A percentile compares a stretch with the other conserved stretches of the same genome.
Conservation (phyloP, 202 grass and related monocot genomes). For the Digitaria exilis region DNA sequence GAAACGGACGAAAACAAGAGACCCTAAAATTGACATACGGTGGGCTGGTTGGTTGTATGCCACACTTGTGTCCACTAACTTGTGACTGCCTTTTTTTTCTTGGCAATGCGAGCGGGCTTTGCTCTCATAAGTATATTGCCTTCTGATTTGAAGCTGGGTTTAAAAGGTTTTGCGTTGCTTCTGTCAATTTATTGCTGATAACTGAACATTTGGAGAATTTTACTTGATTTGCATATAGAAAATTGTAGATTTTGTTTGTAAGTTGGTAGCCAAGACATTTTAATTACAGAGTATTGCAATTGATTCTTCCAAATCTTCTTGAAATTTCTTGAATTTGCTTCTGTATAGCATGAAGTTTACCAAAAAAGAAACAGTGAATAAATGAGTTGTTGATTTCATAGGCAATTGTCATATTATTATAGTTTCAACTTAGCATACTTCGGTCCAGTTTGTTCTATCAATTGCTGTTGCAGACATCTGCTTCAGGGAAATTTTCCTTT, state of each 20-base stretch:
- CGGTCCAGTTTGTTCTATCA: neutral
- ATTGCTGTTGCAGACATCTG: neutral
- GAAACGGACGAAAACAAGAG: neutral
- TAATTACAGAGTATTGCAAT: neutral
- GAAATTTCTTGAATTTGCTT: conserved; percentile 1
- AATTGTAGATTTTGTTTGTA: neutral
- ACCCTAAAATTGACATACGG: neutral
- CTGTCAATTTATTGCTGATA: conserved; percentile 7
- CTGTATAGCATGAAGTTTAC: neutral
- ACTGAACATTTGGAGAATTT: neutral
- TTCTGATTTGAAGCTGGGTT: neutral
- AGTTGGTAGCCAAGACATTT: neutral
- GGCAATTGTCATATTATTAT: conserved; percentile 7
- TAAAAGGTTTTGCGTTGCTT: neutral
- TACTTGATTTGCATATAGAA: neutral
- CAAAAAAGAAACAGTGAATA: neutral
- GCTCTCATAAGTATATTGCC: neutral
- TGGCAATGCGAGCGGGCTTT: neutral
- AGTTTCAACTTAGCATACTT: conserved; percentile 3
- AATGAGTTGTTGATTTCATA: neutral
- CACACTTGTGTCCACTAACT: neutral
- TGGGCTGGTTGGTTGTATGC: neutral
- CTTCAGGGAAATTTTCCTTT: conserved; percentile 18
- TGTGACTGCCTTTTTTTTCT: neutral
- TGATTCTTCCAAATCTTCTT: neutral